Conservation (phyloP, 768 basidiomycete species). For the Lanmaoa rubissima region DNA sequence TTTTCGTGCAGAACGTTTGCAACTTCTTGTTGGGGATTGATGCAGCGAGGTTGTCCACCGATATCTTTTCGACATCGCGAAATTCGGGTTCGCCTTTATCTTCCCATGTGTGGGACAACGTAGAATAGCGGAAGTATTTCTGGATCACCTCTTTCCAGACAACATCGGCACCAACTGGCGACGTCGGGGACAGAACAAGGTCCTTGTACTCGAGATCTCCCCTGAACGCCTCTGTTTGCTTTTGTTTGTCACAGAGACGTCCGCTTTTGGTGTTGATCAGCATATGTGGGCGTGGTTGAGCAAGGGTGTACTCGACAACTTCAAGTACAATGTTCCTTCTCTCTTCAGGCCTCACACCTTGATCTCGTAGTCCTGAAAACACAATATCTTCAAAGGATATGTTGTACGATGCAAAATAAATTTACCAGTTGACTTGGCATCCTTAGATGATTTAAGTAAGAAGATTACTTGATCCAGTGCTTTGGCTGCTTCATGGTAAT, state of each 20-base stretch:
- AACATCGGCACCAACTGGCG: neutral
- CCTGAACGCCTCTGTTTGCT: constrained; percentile 7
- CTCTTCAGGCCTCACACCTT: constrained; percentile 4
- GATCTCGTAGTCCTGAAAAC: constrained; percentile 5
- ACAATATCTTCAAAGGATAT: neutral
- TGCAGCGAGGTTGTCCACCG: constrained; percentile 4
- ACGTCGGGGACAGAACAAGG: constrained; percentile 9
- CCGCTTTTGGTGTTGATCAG: constrained; percentile 17
- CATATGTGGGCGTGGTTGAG: constrained; percentile 5
- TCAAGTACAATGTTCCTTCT: neutral
- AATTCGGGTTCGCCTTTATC: constrained; percentile 5
- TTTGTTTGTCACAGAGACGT: constrained; percentile 11
- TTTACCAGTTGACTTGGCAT: constrained; percentile 6
- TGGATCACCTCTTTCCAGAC: neutral
- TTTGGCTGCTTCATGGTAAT: constrained; percentile 15
- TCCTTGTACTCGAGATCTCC: constrained; percentile 12
- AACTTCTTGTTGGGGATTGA: constrained; percentile 4
- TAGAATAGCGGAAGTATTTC: constrained; percentile 18
- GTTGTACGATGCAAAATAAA: neutral
- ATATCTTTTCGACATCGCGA: neutral
- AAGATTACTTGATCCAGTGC: constrained; percentile 8
- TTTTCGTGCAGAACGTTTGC: constrained; percentile 11
- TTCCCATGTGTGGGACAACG: constrained; percentile 25
- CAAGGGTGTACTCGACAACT: neutral
- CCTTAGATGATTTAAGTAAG: neutral